Evolutionary conservation across 176 grass and related monocot genomes (phyloP), one percentile per base, ranked within the genome.

Genomic region (Musa acuminata): DNA sequence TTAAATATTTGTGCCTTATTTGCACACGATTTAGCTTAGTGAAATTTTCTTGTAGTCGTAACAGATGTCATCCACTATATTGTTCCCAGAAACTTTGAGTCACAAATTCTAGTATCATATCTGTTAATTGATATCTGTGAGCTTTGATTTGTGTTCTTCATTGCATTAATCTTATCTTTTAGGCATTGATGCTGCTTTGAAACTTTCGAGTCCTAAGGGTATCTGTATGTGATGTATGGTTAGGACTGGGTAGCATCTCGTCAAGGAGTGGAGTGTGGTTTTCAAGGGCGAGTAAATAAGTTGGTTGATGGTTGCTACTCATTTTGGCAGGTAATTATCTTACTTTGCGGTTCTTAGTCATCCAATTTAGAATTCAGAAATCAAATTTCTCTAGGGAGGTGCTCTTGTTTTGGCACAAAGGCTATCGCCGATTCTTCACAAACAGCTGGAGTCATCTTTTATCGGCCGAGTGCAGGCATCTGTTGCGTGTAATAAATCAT

Each of bases 281-380:
- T 98, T 85, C 94, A 98, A 82, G 94, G 94, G 72, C 82, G 90
- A 76, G 88, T 72, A 9, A 98, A 98, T 91, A 98, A 98, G 75
- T 80, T 98, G 82, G 90, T 98, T 77, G 94, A 98, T 62, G 94
- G 94, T 83, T 98, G 94, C 90, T 98, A 98, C 77, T 91, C 94
- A 51, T 98, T 98, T 93, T 98, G 94, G 94, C 94, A 98, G 84
- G 94, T 89, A 91, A 91, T 63, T 29, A 65, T 52, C 19, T 26
- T 79, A 11, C 71, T 43, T 81, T 83, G 62, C 0, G 35, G 62
- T 88, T 64, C 52, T 64, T 2, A 57, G 52, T 72, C 74, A 24
- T 64, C 21, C 23, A 27, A 25, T 23, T 77, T 71, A 54, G 9
- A 24, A 9, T 57, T 52, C 24, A 76, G 23, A 35, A 77, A 25